Base-by-base conservation (phyloP, 495 filamentous ascomycete genomes). In the Annulohypoxylon moriforme region DNA sequence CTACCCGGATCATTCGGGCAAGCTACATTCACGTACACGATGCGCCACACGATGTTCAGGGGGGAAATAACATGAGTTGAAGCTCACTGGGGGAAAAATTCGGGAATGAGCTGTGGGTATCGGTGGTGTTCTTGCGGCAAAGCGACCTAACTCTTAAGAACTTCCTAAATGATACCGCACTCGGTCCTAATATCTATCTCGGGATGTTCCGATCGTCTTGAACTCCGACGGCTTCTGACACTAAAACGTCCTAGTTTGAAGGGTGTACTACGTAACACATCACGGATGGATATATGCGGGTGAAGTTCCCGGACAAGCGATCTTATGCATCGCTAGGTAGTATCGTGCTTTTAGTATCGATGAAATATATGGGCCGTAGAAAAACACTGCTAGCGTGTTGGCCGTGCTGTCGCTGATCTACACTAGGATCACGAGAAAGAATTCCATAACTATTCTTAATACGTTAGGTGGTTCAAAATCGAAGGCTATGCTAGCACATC, bases 301-400 rank as follows among this genome's bases (percentile, higher is more conserved):
- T 36, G 14, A 34, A 38, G 36, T 40, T 5, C 18, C 22, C 24
- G 49, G 49, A 40, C 24, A 18, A 29, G 36, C 8, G 34, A 50
- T 11, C 38, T 64, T n/a, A 13, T 57, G 46, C 56, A 50, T 53
- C 46, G 24, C 16, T 24, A 33, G 16, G 60, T 44, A 40, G 56
- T 27, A 65, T 60, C 36, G 47, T 42, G 60, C 2, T 47, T 60
- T 55, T 46, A 70, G 11, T 31, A 60, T 29, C 22, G 25, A 18
- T 18, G 50, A 24, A 10, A n/a, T 53, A 14, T 25, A 53, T 22
- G 42, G 16, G 25, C 13, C 46, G 9, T 24, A 0, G 16, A 13
- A 49, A 25, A 52, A 40, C 33, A 40, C 4, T 52, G 10, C 11
- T 29, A 52, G 47, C 47, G 22, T 27, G 24, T 13, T n/a, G 47